phyloP scores from a whole-genome alignment of 257 asterid species.

The Primulina tabacum region DNA sequence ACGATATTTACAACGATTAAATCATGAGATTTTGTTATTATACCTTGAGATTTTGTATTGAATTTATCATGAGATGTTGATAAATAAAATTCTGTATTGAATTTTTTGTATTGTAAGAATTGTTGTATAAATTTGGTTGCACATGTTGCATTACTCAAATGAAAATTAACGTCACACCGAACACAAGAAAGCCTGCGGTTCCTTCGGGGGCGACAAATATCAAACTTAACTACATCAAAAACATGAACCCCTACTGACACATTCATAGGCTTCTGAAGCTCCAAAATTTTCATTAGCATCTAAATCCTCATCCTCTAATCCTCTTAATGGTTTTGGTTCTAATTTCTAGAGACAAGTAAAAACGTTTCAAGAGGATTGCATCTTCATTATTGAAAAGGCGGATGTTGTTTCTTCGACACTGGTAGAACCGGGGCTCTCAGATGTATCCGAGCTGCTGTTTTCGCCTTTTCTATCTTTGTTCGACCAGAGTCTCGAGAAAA shows the following conservation, averaged over 20 bases:
- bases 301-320: constrained; percentile 4
- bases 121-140: too few relatives aligned
- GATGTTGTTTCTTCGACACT: constrained; percentile 65
- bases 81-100: too few relatives aligned
- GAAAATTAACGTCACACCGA: not conserved
- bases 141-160: too few relatives aligned
- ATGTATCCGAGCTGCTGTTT: constrained; percentile 81
- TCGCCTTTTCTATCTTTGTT: constrained; percentile 63
- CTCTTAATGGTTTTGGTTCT: constrained; percentile 14
- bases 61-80: too few relatives aligned
- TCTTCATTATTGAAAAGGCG: constrained; percentile 58
- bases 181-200: constrained; percentile 7
- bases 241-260: not conserved
- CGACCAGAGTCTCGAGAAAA: constrained; percentile 76
- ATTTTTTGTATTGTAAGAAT: not conserved
- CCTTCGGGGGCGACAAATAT: not conserved
- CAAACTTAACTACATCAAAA: constrained; percentile 4
- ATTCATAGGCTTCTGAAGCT: not conserved
- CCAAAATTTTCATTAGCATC: constrained; percentile 22
- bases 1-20: too few relatives aligned
- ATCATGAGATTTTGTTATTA: too few relatives aligned
- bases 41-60: too few relatives aligned
- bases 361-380: constrained; percentile 31
- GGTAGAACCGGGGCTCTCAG: constrained; percentile 77
- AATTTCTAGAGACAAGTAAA: constrained; percentile 7